Evolutionary conservation across 441 rosid species (phyloP), one percentile per base, ranked within the genome.

Genomic region (Theobroma grandiflorum): DNA sequence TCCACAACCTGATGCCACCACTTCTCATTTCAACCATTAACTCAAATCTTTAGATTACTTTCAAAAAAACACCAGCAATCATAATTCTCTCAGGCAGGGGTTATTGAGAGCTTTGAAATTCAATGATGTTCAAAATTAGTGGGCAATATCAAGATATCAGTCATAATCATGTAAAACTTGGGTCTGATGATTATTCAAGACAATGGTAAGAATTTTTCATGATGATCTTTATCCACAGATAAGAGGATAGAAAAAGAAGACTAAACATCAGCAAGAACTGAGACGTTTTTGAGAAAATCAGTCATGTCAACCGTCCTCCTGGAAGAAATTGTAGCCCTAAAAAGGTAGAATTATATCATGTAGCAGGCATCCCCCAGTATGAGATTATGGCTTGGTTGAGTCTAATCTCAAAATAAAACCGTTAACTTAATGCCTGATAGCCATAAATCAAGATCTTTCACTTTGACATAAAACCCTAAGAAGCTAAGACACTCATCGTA

Each of bases 401-500:
- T 67, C 35, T 42, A 43, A 67, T 42, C 40, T 67, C 33, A 42
- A 45, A 69, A 8, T 49, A 15, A 6, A 16, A 49, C 42, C 14
- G 12, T 31, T 4, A 15, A 63, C 45, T n/a, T 18, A 20, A 35
- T 6, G 33, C 47, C 45, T 35, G 4, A 10, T 72, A 53, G 76
- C 63, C 8, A 6, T 52, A 49, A 26, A 38, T 55, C 49, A 72
- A 53, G 5, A 53, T 18, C 35, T 53, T 72, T 37, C 33, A 53
- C n/a, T 72, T 72, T 37, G n/a, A 37, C 35, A n/a, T 37, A 11
- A 16, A 72, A 37, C 62, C 49, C 49, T 53, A 72, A 33, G 26
- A 71, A 71, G 75, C 75, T 71, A 71, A 72, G 47, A 53, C 4
- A 37, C 14, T 53, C 76, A 53, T 4, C 2, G n/a, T 53, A 53